Base-by-base conservation (phyloP, 1,284 basidiomycete genomes). In the Ustilago sp. region DNA sequence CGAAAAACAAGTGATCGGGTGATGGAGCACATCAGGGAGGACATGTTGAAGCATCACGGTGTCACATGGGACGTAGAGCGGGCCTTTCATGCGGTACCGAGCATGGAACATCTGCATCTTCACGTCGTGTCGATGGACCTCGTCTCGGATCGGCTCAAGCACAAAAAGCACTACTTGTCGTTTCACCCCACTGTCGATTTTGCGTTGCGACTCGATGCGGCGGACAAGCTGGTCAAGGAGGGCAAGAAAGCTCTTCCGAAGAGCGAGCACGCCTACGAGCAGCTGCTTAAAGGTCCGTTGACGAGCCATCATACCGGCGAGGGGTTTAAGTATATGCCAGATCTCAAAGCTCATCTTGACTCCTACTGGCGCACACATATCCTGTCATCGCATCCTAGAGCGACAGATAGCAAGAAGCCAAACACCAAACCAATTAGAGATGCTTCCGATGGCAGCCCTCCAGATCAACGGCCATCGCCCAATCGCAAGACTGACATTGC, bases 181-280 rank as follows among this genome's bases (percentile, higher is more conserved):
- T 99, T 98, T 87, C 91, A 93, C 79, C 96, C 95, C 0, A 89
- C 89, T 35, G 88, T 90, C 13, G 95, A 94, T 0, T 98, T 95
- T 87, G 98, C 97, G 86, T 82, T 98, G 0, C 90, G 91, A 61
- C 87, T 97, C 4, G 88, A 90, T 39, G 90, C 93, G 0, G 59
- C 56, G 12, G 68, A 74, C 28, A 13, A 50, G 3, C 17, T 74
- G 58, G 43, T 68, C 19, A 41, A 45, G 19, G 31, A 58, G 15
- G 61, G 62, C 0, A 59, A 35, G 5, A 62, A 57, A 32, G 8
- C 61, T 6, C 55, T 77, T 36, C 61, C 68, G 1, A 61, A 50
- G 47, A 51, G 63, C 62, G 56, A 63, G 31, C 31, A 58, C 2
- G 39, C 63, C 4, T 79, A 79, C 59, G 74, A 76, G 23, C 45